Evolutionary conservation across 768 basidiomycete genomes (phyloP).

Genomic region (Tricholoma saponaceum): DNA sequence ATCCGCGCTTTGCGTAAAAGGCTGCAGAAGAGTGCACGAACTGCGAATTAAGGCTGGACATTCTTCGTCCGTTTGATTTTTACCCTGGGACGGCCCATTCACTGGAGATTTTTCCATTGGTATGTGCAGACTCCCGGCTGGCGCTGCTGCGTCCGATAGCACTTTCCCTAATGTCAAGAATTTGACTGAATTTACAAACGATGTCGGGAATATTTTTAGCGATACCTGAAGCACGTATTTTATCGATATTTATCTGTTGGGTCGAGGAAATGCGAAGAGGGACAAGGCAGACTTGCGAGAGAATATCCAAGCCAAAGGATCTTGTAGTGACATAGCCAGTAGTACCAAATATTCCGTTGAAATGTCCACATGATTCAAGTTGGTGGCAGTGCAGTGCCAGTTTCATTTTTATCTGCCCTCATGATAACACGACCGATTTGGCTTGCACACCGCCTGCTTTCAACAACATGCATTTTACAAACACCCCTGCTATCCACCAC

Average conservation of each 20-base stretch:
- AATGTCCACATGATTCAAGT: too few relatives aligned
- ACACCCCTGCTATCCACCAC: constrained; percentile 41
- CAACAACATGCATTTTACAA: background rate
- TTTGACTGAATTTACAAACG: constrained; percentile 23
- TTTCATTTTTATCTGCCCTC: too few relatives aligned
- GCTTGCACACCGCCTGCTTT: background rate
- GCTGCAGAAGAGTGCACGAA: constrained; percentile 30
- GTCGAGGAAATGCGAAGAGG: too few relatives aligned
- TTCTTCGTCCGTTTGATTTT: constrained; percentile 13
- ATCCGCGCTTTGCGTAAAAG: constrained; percentile 27
- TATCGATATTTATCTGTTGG: too few relatives aligned
- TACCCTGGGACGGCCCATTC: background rate
- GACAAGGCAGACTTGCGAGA: too few relatives aligned
- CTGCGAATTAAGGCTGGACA: constrained; percentile 18
- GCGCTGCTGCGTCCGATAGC: constrained; percentile 19
- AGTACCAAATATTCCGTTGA: too few relatives aligned
- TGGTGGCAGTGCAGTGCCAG: background rate
- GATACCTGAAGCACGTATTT: constrained; percentile 21
- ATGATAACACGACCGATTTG: background rate
- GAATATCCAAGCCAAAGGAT: too few relatives aligned
- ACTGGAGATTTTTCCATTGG: background rate
- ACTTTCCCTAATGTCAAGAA: constrained; percentile 26
- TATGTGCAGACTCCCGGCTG: too few relatives aligned
- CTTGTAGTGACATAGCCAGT: too few relatives aligned
- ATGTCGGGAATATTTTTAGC: constrained; percentile 21